phyloP scores from a whole-genome alignment of 1,284 basidiomycete genomes.

The Mycena citricolor region DNA sequence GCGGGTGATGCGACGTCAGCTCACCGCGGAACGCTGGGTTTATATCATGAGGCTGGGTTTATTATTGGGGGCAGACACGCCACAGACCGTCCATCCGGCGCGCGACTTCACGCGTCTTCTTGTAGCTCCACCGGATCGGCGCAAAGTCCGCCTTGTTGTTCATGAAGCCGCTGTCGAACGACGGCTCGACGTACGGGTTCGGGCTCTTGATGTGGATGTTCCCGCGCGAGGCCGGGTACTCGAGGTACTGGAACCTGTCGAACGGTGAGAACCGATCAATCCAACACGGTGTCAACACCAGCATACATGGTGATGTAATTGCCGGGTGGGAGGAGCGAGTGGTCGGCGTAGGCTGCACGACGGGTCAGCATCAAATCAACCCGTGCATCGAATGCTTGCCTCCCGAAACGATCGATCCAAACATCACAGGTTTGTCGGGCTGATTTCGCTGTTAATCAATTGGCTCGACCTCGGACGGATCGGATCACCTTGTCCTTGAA shows the following conservation, averaged over 20 bases:
- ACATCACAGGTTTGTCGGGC: slow-evolving; percentile 70
- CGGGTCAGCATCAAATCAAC: too few species aligned
- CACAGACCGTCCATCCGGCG: slow-evolving; percentile 64
- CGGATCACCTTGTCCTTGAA: slow-evolving; percentile 59
- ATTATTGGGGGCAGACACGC: background rate
- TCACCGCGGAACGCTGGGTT: slow-evolving; percentile 62
- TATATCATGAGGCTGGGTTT: slow-evolving; percentile 3
- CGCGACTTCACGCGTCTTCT: slow-evolving; percentile 71
- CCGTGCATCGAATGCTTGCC: too few species aligned
- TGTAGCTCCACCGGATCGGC: slow-evolving; percentile 76
- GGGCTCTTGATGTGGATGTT: slow-evolving; percentile 65
- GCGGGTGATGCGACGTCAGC: slow-evolving; percentile 70
- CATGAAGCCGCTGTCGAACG: slow-evolving; percentile 74
- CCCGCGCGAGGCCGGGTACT: slow-evolving; percentile 68
- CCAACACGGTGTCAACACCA: background rate
- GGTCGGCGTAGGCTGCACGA: too few species aligned
- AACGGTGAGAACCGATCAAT: slow-evolving; percentile 2
- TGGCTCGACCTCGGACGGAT: background rate
- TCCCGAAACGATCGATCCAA: slow-evolving; percentile 64
- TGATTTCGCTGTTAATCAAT: background rate
- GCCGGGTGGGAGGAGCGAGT: slow-evolving; percentile 64
- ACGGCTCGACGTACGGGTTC: slow-evolving; percentile 63
- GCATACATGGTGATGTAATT: slow-evolving; percentile 68
- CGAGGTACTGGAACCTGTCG: slow-evolving; percentile 67
- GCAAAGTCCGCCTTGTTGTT: slow-evolving; percentile 75